Base-by-base conservation (phyloP, 2,329 filamentous ascomycete species). In the Stagonosporopsis chrysanthemi region DNA sequence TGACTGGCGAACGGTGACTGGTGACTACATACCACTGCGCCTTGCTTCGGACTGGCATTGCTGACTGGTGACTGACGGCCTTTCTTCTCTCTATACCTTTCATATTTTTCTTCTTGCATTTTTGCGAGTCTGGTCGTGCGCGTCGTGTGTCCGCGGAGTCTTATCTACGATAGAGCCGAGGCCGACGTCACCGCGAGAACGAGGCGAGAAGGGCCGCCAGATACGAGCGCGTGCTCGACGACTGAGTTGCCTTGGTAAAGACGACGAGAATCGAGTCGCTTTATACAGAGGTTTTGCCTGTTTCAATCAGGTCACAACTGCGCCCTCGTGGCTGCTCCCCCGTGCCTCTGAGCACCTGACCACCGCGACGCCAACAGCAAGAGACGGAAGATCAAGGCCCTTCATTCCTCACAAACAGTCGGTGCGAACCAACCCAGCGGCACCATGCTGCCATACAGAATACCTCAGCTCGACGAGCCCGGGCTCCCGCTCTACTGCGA, bases 401-500 rank as follows among this genome's bases (percentile, higher is more conserved):
- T 57, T 49, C 39, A 52, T 52, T 57, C 49, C 49, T 57, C 54
- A 46, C 45, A 45, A 5, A 44, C 40, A 49, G n/a, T 17, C 43
- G 40, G 38, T 41, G 11, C n/a, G 40, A 49, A 31, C 26, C 45
- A 29, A 29, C 22, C 17, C 14, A 6, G 44, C 51, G 43, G 54
- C 54, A 24, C 19, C 44, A 76, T 76, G 74, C 72, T 73, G 22
- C 74, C 71, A 52, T 75, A 74, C 61, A 61, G 71, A 38, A 64
- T 72, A 2, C 69, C 66, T 14, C 69, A 66, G 26, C 53, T 76
- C 62, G 64, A 75, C 54, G 56, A 74, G 47, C 77, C 78, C 12
- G 66, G 77, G 19, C 75, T 88, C 56, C 86, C 86, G 22, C 78
- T 79, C 4, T 82, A 86, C 71, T 90, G 87, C 77, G 80, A 84